A percentile compares a stretch with the other conserved stretches of the same genome.
Evolutionary conservation across 768 basidiomycete species (phyloP).

Genomic region (Russula vinacea): DNA sequence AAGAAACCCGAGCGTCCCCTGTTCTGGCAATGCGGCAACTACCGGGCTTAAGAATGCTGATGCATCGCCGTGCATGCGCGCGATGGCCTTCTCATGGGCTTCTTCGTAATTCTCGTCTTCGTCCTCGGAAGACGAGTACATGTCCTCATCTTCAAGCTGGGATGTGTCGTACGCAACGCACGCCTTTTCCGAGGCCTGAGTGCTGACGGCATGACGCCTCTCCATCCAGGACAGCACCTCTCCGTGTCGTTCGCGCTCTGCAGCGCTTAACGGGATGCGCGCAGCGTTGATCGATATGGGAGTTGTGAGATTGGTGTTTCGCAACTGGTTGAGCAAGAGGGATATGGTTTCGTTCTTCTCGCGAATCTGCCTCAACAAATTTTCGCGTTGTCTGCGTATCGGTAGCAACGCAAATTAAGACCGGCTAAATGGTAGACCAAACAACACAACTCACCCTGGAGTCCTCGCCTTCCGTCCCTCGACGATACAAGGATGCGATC

Average conservation of each 20-base stretch:
- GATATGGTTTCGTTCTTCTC: conserved; percentile 36
- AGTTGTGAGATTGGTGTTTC: conserved; percentile 34
- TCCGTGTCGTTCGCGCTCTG: conserved; percentile 34
- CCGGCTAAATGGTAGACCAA: not conserved
- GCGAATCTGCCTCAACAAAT: conserved; percentile 36
- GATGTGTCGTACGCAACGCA: conserved; percentile 35
- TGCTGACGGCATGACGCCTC: conserved; percentile 31
- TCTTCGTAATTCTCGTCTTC: conserved; percentile 29
- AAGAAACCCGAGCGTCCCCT: conserved; percentile 25
- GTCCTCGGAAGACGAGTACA: conserved; percentile 31
- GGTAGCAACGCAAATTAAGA: not conserved
- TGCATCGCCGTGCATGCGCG: conserved; percentile 12
- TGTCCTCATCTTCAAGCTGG: conserved; percentile 36
- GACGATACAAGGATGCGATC: conserved; percentile 35
- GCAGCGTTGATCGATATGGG: conserved; percentile 36
- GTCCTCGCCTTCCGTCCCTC: conserved; percentile 38
- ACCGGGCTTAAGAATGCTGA: not conserved
- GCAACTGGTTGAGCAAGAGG: conserved; percentile 32
- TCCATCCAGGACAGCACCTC: conserved; percentile 37
- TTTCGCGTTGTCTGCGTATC: conserved; percentile 33
- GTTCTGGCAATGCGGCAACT: conserved; percentile 10
- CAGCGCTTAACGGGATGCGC: conserved; percentile 30
- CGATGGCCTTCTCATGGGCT: conserved; percentile 14
- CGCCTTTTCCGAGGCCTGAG: conserved; percentile 28
- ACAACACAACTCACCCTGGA: conserved; percentile 34